These are phyloP conservation scores for Adenanthera pavonina DNA, from an alignment of 306 rosid species.

Conservation along the genomic window DNA sequence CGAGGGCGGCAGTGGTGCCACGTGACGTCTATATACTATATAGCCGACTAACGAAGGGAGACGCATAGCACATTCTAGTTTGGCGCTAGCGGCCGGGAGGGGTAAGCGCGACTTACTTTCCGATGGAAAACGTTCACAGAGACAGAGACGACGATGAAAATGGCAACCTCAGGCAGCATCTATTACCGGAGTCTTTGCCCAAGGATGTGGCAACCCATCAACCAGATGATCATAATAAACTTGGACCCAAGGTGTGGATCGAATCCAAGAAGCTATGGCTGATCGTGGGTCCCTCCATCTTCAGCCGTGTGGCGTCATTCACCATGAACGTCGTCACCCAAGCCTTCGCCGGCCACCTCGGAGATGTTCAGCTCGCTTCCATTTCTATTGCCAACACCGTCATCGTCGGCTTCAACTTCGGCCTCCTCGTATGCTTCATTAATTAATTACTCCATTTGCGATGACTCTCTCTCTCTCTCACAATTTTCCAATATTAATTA, in stretches of 20 bases:
- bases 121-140: not conserved
- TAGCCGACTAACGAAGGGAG: not conserved
- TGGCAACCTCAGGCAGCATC: not conserved
- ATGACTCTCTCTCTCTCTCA: not conserved
- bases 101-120: not conserved
- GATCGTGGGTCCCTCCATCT: slow-evolving; percentile 26
- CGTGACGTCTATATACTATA: not conserved
- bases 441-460: not conserved
- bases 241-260: not conserved
- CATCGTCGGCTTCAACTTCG: slow-evolving; percentile 31
- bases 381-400: slow-evolving; percentile 23
- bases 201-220: not conserved
- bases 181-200: not conserved
- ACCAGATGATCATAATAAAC: not conserved
- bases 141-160: not conserved
- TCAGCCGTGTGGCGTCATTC: slow-evolving; percentile 24
- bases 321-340: slow-evolving; percentile 30
- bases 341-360: slow-evolving; percentile 36
- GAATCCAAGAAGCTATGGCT: slow-evolving; percentile 32
- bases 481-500: not conserved
- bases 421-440: not conserved
- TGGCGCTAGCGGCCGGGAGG: not conserved
- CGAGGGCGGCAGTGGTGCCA: not conserved
- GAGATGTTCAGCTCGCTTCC: slow-evolving; percentile 17
- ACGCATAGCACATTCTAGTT: not conserved